Conservation (phyloP, 768 basidiomycete genomes). For the Psilocybe tampanensis region DNA sequence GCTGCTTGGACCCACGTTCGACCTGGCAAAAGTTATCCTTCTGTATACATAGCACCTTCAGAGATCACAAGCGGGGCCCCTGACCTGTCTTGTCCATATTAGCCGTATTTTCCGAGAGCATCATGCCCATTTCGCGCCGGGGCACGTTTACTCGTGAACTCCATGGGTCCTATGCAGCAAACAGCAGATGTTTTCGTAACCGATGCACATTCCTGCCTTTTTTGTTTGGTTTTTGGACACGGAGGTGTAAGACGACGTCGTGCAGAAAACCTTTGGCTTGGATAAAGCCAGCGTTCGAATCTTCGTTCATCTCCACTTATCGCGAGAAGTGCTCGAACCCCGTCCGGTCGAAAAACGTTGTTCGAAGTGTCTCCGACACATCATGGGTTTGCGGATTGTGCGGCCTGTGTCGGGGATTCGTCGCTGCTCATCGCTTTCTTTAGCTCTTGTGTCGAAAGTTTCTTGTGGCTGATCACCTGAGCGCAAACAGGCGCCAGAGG, state of each 20-base stretch:
- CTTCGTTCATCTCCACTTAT: not conserved
- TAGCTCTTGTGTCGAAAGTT: too few species aligned
- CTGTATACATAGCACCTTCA: not conserved
- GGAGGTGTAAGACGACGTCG: not conserved
- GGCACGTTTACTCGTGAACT: conserved; percentile 11
- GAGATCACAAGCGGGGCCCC: conserved; percentile 3
- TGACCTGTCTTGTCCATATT: not conserved
- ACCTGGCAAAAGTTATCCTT: conserved; percentile 1
- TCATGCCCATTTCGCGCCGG: not conserved
- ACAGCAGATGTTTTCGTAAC: not conserved
- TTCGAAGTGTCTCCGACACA: too few species aligned
- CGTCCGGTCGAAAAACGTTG: not conserved
- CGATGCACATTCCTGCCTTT: conserved; percentile 2
- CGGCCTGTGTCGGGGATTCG: too few species aligned
- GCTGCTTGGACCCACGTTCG: conserved; percentile 33
- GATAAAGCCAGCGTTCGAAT: not conserved
- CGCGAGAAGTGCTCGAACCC: not conserved
- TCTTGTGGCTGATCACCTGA: too few species aligned
- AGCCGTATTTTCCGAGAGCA: not conserved
- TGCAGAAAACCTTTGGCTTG: not conserved
- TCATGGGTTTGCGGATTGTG: too few species aligned
- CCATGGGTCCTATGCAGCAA: not conserved
- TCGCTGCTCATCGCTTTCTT: too few species aligned
- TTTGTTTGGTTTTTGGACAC: not conserved
- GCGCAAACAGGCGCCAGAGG: too few species aligned